Evolutionary conservation across 495 filamentous ascomycete genomes (phyloP).

Genomic region (Trichoderma parareesei): DNA sequence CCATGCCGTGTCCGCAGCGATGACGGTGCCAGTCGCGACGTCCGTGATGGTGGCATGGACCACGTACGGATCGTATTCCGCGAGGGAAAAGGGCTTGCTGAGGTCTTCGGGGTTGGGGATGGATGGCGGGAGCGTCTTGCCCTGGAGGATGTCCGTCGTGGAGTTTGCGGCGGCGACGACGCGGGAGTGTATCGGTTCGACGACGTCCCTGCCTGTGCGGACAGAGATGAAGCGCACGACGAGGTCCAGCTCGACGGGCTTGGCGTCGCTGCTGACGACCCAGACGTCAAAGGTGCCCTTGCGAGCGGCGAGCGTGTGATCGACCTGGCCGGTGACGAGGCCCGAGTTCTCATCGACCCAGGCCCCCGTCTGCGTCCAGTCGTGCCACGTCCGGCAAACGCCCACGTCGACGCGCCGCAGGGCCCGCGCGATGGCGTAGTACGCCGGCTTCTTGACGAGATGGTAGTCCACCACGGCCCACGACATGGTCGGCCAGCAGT

Average conservation of each 20-base stretch:
- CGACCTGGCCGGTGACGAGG: slow-evolving; percentile 32
- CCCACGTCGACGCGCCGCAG: slow-evolving; percentile 59
- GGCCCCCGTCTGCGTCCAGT: slow-evolving; percentile 42
- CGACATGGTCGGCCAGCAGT: slow-evolving; percentile 79
- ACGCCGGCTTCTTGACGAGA: slow-evolving; percentile 65
- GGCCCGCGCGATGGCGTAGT: slow-evolving; percentile 65
- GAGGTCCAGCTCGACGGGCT: slow-evolving; percentile 40
- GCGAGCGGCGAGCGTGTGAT: slow-evolving; percentile 38
- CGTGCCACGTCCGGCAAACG: slow-evolving; percentile 54
- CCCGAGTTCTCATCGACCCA: slow-evolving; percentile 20
- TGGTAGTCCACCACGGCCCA: slow-evolving; percentile 77
- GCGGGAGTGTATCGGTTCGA: slow-evolving; percentile 38
- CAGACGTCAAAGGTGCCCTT: slow-evolving; percentile 58
- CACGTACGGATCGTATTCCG: slow-evolving; percentile 33
- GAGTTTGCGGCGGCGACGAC: slow-evolving; percentile 31
- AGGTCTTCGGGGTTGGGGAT: slow-evolving; percentile 17
- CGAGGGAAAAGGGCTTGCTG: slow-evolving; percentile 11
- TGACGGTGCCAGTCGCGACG: slow-evolving; percentile 29
- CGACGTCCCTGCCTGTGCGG: slow-evolving; percentile 47
- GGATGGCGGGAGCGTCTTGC: slow-evolving; percentile 15
- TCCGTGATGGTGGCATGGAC: slow-evolving; percentile 44
- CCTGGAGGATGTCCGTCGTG: slow-evolving; percentile 24
- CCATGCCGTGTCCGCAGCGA: slow-evolving; percentile 63
- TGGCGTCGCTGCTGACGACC: slow-evolving; percentile 50
- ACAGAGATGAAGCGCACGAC: slow-evolving; percentile 58